Evolutionary conservation across 1,284 basidiomycete genomes (phyloP), one percentile per base, ranked within the genome.

Genomic region (Melampsora americana): DNA sequence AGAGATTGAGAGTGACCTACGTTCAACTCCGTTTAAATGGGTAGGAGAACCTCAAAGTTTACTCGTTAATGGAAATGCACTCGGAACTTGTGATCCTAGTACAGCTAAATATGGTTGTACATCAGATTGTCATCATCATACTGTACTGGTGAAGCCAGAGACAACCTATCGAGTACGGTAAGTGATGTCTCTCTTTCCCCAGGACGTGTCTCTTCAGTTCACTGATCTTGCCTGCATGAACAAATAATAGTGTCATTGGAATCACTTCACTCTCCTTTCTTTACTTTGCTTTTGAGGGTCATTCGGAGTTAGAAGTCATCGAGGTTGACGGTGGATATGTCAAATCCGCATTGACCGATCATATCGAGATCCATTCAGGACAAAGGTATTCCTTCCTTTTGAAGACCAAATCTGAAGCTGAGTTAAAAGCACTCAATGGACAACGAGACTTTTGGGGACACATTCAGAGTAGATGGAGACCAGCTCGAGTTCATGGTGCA

Each of bases 281-380:
- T 3, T 73, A 73, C 64, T n/a, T n/a, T n/a, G n/a, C n/a, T n/a
- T n/a, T n/a, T n/a, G n/a, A n/a, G n/a, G n/a, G n/a, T n/a, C n/a
- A 73, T 59, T 20, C 48, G 12, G 20, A 59, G 5, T 59, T 79
- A 60, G 77, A 46, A 32, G 61, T 82, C 56, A 79, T 82, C 59
- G 81, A 79, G 46, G 81, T 78, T 14, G 81, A 82, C 32, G 80
- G 79, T 0, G 66, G 76, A 11, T 80, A 81, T 42, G 48, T 81
- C 9, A 60, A 79, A 26, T 30, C 77, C 0, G 12, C 78, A 0
- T 42, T 69, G 11, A 69, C 78, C 2, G 66, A 77, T 26, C 67
- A 69, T 9, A 67, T 80, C n/a, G n/a, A n/a, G n/a, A n/a, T n/a
- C n/a, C n/a, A n/a, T n/a, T n/a, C n/a, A n/a, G n/a, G n/a, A n/a